phyloP scores from a whole-genome alignment of 2,329 filamentous ascomycete genomes.

The Cryphonectria carpinicola region DNA sequence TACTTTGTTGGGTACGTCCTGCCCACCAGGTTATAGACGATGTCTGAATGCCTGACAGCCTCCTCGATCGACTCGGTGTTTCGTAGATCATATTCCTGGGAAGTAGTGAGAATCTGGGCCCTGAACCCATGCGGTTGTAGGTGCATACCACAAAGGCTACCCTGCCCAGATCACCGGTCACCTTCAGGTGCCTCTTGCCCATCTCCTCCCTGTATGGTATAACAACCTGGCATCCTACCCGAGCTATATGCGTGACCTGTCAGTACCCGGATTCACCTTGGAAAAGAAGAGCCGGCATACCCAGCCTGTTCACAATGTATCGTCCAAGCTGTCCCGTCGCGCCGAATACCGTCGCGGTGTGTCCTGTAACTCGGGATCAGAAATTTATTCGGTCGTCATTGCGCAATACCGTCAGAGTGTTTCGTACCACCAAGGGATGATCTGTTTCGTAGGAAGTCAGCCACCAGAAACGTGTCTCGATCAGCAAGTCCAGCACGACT shows the following conservation, averaged over 20 bases:
- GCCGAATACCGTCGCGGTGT: constrained; percentile 97
- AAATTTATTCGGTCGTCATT: constrained; percentile 13
- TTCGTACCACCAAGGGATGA: constrained; percentile 83
- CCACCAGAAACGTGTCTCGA: constrained; percentile 11
- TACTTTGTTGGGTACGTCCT: constrained; percentile 96
- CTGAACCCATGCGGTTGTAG: neutral
- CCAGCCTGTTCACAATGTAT: constrained; percentile 96
- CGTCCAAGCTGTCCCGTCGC: constrained; percentile 93
- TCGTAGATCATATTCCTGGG: constrained; percentile 86
- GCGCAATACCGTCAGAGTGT: neutral
- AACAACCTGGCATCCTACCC: constrained; percentile 91
- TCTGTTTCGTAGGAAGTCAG: constrained; percentile 48
- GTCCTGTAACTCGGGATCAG: constrained; percentile 60
- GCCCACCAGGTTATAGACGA: constrained; percentile 95
- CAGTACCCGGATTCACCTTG: constrained; percentile 25
- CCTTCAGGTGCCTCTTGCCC: constrained; percentile 94
- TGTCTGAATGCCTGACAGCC: constrained; percentile 93
- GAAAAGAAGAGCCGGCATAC: constrained; percentile 44
- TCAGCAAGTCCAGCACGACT: constrained; percentile 43
- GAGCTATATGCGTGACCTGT: constrained; percentile 59
- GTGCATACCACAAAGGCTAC: constrained; percentile 79
- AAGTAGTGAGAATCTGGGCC: constrained; percentile 29
- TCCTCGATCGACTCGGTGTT: constrained; percentile 97
- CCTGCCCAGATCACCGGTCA: constrained; percentile 90
- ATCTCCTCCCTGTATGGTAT: constrained; percentile 96